Evolutionary conservation across 805 yeast genomes (phyloP).

Genomic region (Ogataea parapolymorpha): DNA sequence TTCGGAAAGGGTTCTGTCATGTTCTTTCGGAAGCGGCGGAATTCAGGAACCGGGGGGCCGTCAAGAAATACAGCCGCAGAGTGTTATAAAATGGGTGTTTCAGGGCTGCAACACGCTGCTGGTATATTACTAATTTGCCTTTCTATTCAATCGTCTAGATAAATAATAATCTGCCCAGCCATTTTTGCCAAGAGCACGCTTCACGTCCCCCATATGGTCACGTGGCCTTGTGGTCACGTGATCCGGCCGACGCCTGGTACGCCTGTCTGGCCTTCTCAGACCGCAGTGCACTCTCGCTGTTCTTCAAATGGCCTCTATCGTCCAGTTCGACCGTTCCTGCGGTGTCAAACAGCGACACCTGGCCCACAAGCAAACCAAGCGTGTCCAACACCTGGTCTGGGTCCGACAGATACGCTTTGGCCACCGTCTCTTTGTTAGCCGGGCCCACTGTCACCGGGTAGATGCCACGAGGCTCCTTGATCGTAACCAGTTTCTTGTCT

Average conservation of each 20-base stretch:
- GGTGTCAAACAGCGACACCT: slow-evolving; percentile 71
- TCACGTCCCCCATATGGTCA: background rate
- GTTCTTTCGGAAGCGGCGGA: background rate
- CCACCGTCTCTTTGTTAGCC: slow-evolving; percentile 79
- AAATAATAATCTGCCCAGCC: background rate
- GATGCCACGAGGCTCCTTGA: slow-evolving; percentile 58
- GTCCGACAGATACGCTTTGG: slow-evolving; percentile 79
- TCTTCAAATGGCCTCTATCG: slow-evolving; percentile 66
- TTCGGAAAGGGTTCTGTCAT: slow-evolving; percentile 24
- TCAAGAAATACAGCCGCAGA: background rate
- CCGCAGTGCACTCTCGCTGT: slow-evolving; percentile 42
- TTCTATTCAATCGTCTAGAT: background rate
- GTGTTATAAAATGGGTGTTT: background rate
- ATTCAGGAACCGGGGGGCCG: background rate
- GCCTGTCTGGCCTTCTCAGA: slow-evolving; percentile 39
- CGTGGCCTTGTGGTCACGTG: background rate
- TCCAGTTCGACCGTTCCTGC: slow-evolving; percentile 74
- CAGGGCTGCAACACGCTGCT: background rate
- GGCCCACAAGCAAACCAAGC: slow-evolving; percentile 74
- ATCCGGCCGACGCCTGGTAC: slow-evolving; percentile 14
- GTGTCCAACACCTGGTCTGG: slow-evolving; percentile 84
- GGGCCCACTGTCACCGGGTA: slow-evolving; percentile 93
- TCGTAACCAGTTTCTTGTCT: slow-evolving; percentile 37
- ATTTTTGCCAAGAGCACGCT: no score
- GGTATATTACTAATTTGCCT: background rate